Conservation (phyloP, 2,329 filamentous ascomycete genomes). For the Pseudogymnoascus sp. region DNA sequence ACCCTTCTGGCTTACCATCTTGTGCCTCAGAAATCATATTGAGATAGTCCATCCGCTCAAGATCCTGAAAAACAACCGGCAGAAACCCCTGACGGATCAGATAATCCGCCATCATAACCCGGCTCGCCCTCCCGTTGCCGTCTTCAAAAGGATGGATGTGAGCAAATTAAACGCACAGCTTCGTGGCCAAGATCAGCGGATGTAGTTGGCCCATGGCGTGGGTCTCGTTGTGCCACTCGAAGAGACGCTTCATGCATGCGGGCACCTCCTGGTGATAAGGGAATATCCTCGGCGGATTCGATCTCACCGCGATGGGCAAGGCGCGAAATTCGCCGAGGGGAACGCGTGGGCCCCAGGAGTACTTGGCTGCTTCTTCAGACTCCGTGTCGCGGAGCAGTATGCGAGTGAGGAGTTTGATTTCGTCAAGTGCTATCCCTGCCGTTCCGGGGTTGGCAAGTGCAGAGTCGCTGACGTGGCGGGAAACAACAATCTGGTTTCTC, state of each 20-base stretch:
- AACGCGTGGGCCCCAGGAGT: slow-evolving; percentile 16
- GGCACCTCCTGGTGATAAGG: slow-evolving; percentile 22
- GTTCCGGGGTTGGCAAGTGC: slow-evolving; percentile 16
- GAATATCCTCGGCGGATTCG: slow-evolving; percentile 20
- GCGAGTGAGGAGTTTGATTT: slow-evolving; percentile 16
- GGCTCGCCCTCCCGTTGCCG: slow-evolving; percentile 21
- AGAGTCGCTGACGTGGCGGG: slow-evolving; percentile 19
- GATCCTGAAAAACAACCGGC: slow-evolving; percentile 16
- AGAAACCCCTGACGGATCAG: slow-evolving; percentile 22
- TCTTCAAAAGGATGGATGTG: slow-evolving; percentile 22
- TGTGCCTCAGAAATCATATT: slow-evolving; percentile 19
- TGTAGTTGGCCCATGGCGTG: slow-evolving; percentile 18
- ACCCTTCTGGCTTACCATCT: slow-evolving; percentile 16
- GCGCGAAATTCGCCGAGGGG: slow-evolving; percentile 18
- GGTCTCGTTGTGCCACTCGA: slow-evolving; percentile 18
- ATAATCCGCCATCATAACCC: slow-evolving; percentile 23
- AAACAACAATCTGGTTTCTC: slow-evolving; percentile 21
- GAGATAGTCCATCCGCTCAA: slow-evolving; percentile 19
- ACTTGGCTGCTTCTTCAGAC: slow-evolving; percentile 14
- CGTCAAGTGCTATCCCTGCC: slow-evolving; percentile 15
- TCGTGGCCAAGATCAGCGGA: slow-evolving; percentile 21
- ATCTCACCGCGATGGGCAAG: slow-evolving; percentile 18
- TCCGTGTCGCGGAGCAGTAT: slow-evolving; percentile 16
- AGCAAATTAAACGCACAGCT: slow-evolving; percentile 19
- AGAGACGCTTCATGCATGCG: slow-evolving; percentile 18